Conservation (phyloP, 139 green algal species). For the Mychonastes homosphaera region DNA sequence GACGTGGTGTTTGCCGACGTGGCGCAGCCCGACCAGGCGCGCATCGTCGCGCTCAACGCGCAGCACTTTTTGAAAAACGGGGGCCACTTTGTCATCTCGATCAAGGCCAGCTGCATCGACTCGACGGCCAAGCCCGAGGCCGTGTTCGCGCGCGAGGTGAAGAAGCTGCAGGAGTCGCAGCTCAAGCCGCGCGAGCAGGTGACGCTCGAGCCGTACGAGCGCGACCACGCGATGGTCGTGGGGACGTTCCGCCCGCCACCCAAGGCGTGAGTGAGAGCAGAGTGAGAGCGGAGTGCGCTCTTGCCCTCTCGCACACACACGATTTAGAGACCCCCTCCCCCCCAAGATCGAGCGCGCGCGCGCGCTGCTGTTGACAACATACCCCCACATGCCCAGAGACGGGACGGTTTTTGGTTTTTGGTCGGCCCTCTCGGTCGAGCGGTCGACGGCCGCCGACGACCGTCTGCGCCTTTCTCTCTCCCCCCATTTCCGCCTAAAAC, state of each 20-base stretch:
- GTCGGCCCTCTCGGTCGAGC: too few relatives aligned
- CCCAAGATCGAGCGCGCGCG: too few relatives aligned
- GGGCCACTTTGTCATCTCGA: conserved; percentile 97
- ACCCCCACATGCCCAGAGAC: too few relatives aligned
- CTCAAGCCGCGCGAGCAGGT: conserved; percentile 97
- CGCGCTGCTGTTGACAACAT: too few relatives aligned
- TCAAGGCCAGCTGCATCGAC: conserved; percentile 99
- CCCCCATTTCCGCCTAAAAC: too few relatives aligned
- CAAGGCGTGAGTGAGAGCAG: too few relatives aligned
- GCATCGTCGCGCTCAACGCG: conserved; percentile 96
- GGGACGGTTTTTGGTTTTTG: too few relatives aligned
- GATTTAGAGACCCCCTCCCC: too few relatives aligned
- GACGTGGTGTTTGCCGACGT: conserved; percentile 98
- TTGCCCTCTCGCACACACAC: too few relatives aligned
- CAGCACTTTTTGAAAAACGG: conserved; percentile 97
- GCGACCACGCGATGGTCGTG: conserved; percentile 95
- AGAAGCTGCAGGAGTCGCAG: conserved; percentile 95
- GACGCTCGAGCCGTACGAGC: conserved; percentile 97
- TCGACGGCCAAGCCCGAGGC: conserved; percentile 93
- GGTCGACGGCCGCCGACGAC: too few relatives aligned
- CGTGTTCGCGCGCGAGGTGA: conserved; percentile 95
- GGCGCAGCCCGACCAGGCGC: conserved; percentile 89
- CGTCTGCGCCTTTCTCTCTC: too few relatives aligned
- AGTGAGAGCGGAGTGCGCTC: conserved; percentile 20
- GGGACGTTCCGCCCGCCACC: conserved; percentile 58